Conservation (phyloP, 2,329 filamentous ascomycete genomes). For the Sclerotinia glacialis region DNA sequence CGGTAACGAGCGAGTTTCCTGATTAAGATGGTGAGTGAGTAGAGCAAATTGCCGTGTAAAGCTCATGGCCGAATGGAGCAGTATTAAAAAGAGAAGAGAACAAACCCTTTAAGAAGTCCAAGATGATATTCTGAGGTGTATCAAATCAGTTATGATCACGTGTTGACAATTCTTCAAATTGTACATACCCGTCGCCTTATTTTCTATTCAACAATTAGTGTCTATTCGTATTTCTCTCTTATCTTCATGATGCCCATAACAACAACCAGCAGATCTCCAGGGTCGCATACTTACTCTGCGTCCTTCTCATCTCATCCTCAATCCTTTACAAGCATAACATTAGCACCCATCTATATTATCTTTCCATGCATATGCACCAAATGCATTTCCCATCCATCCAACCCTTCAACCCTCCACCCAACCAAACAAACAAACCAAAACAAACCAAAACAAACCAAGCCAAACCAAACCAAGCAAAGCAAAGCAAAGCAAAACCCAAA, state of each 20-base stretch:
- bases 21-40: constrained; percentile 21
- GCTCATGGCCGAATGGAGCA: neutral
- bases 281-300: constrained; percentile 71
- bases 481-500: no score
- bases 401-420: no score
- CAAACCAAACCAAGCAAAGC: no score
- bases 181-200: constrained; percentile 91
- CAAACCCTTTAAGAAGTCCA: constrained; percentile 92
- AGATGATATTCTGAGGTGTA: constrained; percentile 81
- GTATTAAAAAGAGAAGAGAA: constrained; percentile 4
- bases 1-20: constrained; percentile 95
- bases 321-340: constrained; percentile 62
- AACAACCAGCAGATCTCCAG: neutral
- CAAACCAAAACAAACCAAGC: no score
- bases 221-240: neutral
- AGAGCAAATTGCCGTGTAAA: no score
- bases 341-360: constrained; percentile 1
- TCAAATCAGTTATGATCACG: constrained; percentile 39
- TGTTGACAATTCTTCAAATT: constrained; percentile 23
- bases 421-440: neutral
- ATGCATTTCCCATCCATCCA: neutral
- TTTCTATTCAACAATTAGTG: constrained; percentile 58
- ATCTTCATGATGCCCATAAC: constrained; percentile 17
- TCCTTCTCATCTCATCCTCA: constrained; percentile 98
- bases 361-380: no score